Percentiles rank a stretch among this genome's conserved stretches.
phyloP scores from a whole-genome alignment of 352 stramenopile species.

The Phytophthora sansomeana region DNA sequence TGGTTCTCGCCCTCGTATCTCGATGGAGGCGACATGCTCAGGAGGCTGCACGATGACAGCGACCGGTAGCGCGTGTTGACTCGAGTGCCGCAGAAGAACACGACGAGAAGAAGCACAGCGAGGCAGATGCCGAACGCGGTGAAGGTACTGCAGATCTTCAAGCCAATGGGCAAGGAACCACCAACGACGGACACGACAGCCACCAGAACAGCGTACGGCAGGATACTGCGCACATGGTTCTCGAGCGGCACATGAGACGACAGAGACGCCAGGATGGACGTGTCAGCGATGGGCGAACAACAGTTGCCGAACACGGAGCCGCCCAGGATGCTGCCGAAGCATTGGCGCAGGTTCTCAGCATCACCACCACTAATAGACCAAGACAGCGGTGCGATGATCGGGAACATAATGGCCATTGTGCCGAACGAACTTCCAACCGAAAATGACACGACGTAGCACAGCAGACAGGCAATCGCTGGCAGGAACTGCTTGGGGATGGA shows the following conservation, averaged over 20 bases:
- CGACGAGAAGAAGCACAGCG: conserved; percentile 72
- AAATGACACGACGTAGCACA: conserved; percentile 93
- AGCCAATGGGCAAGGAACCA: conserved; percentile 74
- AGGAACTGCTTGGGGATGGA: conserved; percentile 83
- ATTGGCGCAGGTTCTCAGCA: conserved; percentile 83
- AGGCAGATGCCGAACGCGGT: conserved; percentile 82
- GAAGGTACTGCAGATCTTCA: conserved; percentile 82
- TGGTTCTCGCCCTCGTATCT: conserved; percentile 64
- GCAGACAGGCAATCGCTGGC: conserved; percentile 79
- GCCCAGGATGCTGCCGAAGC: conserved; percentile 89
- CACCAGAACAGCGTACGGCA: conserved; percentile 85
- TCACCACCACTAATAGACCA: conserved; percentile 86
- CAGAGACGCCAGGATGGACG: conserved; percentile 89
- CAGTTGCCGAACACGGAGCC: conserved; percentile 90
- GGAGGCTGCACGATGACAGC: conserved; percentile 77
- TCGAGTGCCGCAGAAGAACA: conserved; percentile 83
- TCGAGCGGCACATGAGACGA: conserved; percentile 79
- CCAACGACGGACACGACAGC: conserved; percentile 70
- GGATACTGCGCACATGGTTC: conserved; percentile 87
- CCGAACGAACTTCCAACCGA: conserved; percentile 90
- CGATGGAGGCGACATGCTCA: conserved; percentile 68
- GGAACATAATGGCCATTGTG: conserved; percentile 95
- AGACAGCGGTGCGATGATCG: conserved; percentile 89
- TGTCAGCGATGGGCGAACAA: conserved; percentile 94
- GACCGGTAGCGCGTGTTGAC: conserved; percentile 83